Percentiles rank a stretch among this genome's conserved stretches.
These are phyloP conservation scores for Crithidia sp. DNA, from an alignment of 208 protist species.

Conservation along the genomic window DNA sequence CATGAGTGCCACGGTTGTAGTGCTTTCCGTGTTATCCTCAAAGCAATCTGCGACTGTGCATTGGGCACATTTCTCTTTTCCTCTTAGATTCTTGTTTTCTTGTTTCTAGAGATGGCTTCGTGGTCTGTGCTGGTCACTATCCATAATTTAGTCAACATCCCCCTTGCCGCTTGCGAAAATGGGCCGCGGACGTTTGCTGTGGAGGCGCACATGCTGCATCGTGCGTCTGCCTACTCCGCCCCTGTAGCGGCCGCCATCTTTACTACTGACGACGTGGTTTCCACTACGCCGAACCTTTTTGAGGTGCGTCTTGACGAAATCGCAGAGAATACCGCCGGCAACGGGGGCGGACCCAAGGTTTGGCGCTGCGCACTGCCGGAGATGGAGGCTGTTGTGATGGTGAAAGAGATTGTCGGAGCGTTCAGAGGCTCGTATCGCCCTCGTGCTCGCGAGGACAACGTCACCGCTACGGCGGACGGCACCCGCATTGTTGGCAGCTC, in stretches of 20 bases:
- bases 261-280: conserved; percentile 42
- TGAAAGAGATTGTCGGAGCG: conserved; percentile 41
- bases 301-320: conserved; percentile 69
- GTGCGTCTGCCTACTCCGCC: conserved; percentile 37
- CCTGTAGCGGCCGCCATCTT: conserved; percentile 44
- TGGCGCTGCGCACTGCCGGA: conserved; percentile 45
- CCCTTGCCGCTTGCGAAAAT: conserved; percentile 40
- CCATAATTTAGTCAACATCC: conserved; percentile 86
- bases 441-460: conserved; percentile 18
- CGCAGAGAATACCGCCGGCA: conserved; percentile 5
- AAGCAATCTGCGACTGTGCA: too few species aligned
- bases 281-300: conserved; percentile 46
- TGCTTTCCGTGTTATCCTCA: too few species aligned
- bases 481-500: conserved; percentile 49
- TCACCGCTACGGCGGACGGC: conserved; percentile 9
- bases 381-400: conserved; percentile 57
- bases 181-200: conserved; percentile 59
- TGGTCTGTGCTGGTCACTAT: conserved; percentile 65
- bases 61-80: too few species aligned
- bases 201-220: conserved; percentile 45
- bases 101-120: conserved; percentile 26
- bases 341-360: conserved; percentile 38
- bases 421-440: conserved; percentile 5
- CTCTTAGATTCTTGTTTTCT: not conserved
- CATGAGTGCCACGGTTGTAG: too few species aligned